Evolutionary conservation across 805 yeast species (phyloP), one percentile per base, ranked within the genome.

Genomic region (Clavispora asparagi): DNA sequence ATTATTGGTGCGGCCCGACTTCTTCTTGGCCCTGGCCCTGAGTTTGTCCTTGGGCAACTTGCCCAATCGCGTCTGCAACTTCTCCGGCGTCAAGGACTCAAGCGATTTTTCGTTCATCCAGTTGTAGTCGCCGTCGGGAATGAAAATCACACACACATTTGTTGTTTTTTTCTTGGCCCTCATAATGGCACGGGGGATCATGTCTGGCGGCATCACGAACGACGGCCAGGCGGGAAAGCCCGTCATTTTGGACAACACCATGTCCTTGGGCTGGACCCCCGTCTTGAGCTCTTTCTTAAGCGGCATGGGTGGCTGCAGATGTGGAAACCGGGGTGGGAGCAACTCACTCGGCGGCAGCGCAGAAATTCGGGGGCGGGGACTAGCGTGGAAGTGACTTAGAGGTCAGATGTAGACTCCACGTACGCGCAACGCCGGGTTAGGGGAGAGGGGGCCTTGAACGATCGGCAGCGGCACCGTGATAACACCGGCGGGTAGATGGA

Each of bases 151-250:
- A 54, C 77, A 73, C 48, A 54, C 59, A 28, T 63, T 65, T 16
- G 70, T 63, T 42, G 63, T 54, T 40, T 67, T 65, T 59, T 65
- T 65, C 55, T 69, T 64, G 27, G 60, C 72, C 46, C 60, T 58
- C 56, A 64, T 45, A 12, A 71, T 69, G 25, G 62, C 59, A 2
- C 58, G 51, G 1, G 76, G 74, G 13, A 70, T 64, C 54, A 67
- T 56, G 31, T 59, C 61, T 17, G 54, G 51, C 2, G 78, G 77
- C 71, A 66, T 67, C 43, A 76, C 70, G 41, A 74, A 70, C 12
- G 77, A 71, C 7, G 81, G 81, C 81, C 81, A 76, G 13, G 72
- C 68, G 1, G 76, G 74, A 52, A 62, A 75, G 16, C 73, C 67
- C 13, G 67, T 64, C 70, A 73, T 67, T 48, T 72, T 73, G 41